These are phyloP conservation scores for Marsdenia floribunda DNA, from an alignment of 257 asterid genomes.

Conservation along the genomic window DNA sequence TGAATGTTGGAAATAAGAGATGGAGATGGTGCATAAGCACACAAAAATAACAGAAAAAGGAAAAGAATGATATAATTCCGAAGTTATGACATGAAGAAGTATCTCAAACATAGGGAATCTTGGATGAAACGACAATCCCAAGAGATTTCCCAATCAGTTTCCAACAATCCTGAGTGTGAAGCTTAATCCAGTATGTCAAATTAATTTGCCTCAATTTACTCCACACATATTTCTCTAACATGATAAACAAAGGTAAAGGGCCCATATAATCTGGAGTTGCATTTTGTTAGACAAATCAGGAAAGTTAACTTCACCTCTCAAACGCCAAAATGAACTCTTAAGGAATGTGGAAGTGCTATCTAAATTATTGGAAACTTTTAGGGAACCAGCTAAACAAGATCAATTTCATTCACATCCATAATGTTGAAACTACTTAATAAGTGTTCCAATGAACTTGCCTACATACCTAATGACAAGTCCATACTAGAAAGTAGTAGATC, in stretches of 20 bases:
- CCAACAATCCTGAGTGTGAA: background rate
- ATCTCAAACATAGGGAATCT: background rate
- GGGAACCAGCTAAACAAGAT: background rate
- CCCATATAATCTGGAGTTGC: background rate
- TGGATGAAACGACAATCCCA: background rate
- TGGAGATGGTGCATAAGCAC: background rate
- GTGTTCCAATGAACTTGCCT: background rate
- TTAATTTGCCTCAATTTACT: background rate
- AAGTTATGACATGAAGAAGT: background rate
- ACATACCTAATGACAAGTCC: too few relatives aligned
- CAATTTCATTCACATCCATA: background rate
- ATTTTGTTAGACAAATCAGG: background rate
- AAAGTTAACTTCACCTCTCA: background rate
- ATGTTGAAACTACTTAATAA: background rate
- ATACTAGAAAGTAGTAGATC: too few relatives aligned
- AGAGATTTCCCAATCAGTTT: background rate
- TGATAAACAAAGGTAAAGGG: background rate
- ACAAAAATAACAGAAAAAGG: background rate
- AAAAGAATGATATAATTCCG: too few relatives aligned
- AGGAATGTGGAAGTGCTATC: background rate
- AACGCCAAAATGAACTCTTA: background rate
- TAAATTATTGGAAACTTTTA: background rate
- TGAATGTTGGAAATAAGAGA: background rate
- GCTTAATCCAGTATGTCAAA: background rate
- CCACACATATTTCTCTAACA: background rate